Evolutionary conservation across 345 rosid species (phyloP), one percentile per base, ranked within the genome.

Genomic region (Moricandia arvensis): DNA sequence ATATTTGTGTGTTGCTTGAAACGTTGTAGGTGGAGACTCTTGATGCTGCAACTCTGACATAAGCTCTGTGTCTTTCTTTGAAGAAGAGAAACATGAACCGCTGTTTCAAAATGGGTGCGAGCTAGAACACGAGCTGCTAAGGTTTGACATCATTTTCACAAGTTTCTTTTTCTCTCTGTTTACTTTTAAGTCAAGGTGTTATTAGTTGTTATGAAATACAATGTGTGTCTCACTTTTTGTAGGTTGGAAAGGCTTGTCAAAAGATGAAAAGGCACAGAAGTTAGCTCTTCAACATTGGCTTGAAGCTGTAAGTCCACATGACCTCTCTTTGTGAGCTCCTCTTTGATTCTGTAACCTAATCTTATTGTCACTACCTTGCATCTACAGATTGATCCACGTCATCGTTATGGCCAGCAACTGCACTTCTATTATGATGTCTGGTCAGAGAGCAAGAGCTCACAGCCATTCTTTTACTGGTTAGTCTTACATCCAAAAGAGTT

Each of bases 391-490:
- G 98, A 93, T 54, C 94, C 96, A 12, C 87, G 91, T 51, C 98
- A 93, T 79, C 87, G 98, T 29, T 93, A 93, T 77, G 98, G 98
- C 24, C 98, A 93, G n/a, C 86, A 93, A 90, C 77, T 93, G 63
- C 98, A 90, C 59, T 84, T 89, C 73, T 93, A 93, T 72, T 90
- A 90, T 68, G 88, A 88, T 66, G 80, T 83, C 57, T 91, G 95
- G 91, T 83, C 80, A 49, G 82, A 60, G 12, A 87, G 89, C 86
- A 86, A 70, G 78, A 85, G 92, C 81, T 26, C 72, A 4, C 89
- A 90, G 17, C 92, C 92, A 59, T 90, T 90, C 87, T 90, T 90
- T 73, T 88, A 90, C 79, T 90, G 96, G 96, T 90, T 66, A 66
- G 69, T 17, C 45, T 53, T 53, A 11, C 0, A 27, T 15, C 47